Base-by-base conservation (phyloP, 768 basidiomycete genomes). In the Termitomyces sp. region DNA sequence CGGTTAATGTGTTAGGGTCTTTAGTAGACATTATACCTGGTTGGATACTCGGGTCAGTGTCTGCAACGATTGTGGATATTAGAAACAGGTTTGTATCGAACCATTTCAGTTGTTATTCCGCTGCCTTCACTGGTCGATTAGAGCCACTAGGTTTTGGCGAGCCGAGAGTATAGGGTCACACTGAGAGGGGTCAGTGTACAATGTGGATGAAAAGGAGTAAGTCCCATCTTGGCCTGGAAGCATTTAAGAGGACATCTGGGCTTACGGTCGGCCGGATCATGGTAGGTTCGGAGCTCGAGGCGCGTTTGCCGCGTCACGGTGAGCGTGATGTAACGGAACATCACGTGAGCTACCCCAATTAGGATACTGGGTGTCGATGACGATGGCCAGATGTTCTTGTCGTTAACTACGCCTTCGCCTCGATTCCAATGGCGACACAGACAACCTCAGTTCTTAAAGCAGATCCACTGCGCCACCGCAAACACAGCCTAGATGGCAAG, bases 391-490 rank as follows among this genome's bases (percentile, higher is more conserved):
- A n/a, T n/a, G n/a, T n/a, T n/a, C n/a, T n/a, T n/a, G n/a, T 44
- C 5, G 38, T 38, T 49, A 41, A 33, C 38, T 45, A 23, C 12
- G 20, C 16, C 22, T 50, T 47, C 36, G 4, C 23, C 18, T 44
- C 33, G 10, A n/a, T 12, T 32, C n/a, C 23, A 47, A 56, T 57
- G 59, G 41, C 50, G 3, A 54, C 49, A 13, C 47, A 54, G 20
- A 54, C 47, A 6, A 52, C 55, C 5, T 39, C 59, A 7, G 25
- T 45, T 3, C 12, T 47, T 5, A 32, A 53, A 25, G 27, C 6
- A 16, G 18, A 20, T 5, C 54, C 63, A 41, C 60, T 72, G 35
- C 63, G 70, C 44, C 66, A 64, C 25, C 53, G 70, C 36, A 59
- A 62, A 44, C 57, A 67, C 23, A 54, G 64, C 22, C 63, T 72